These are phyloP conservation scores for Orbilia blumenaviensis DNA, from an alignment of 2,329 filamentous ascomycete genomes.

Conservation along the genomic window DNA sequence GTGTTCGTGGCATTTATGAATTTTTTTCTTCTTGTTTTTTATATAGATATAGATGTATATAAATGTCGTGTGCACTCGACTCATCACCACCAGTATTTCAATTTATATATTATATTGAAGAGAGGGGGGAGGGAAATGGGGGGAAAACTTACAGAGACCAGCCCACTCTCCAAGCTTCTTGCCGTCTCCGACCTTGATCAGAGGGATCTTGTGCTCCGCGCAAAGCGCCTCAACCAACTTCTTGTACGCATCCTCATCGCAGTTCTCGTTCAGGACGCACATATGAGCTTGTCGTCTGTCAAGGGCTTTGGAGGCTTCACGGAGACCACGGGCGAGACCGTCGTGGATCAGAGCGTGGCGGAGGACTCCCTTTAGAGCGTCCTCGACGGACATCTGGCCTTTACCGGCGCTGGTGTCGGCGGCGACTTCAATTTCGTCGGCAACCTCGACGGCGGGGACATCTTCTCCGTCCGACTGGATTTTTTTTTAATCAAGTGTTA, in stretches of 20 bases:
- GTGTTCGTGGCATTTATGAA: not conserved
- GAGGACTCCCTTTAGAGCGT: conserved; percentile 98
- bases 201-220: conserved; percentile 99
- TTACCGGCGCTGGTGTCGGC: conserved; percentile 81
- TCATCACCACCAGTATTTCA: conserved; percentile 6
- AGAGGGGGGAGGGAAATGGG: conserved; percentile 19
- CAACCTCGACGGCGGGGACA: conserved; percentile 81
- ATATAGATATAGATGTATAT: too few relatives aligned
- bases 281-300: conserved; percentile 99
- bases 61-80: conserved; percentile 13
- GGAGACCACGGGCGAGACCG: conserved; percentile 96
- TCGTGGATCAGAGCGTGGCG: conserved; percentile 99
- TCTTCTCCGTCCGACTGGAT: conserved; percentile 99
- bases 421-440: conserved; percentile 92
- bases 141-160: conserved; percentile 91
- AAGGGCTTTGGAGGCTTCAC: conserved; percentile 97
- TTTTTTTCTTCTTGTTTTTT: too few relatives aligned
- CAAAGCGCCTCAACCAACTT: conserved; percentile 99
- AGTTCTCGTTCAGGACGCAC: conserved; percentile 99
- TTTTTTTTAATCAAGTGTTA: not conserved
- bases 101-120: too few relatives aligned
- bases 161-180: conserved; percentile 99
- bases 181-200: conserved; percentile 99
- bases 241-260: conserved; percentile 99
- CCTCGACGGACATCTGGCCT: conserved; percentile 96